These are phyloP conservation scores for Lipomyces japonicus DNA, from an alignment of 805 yeast species.

Conservation along the genomic window DNA sequence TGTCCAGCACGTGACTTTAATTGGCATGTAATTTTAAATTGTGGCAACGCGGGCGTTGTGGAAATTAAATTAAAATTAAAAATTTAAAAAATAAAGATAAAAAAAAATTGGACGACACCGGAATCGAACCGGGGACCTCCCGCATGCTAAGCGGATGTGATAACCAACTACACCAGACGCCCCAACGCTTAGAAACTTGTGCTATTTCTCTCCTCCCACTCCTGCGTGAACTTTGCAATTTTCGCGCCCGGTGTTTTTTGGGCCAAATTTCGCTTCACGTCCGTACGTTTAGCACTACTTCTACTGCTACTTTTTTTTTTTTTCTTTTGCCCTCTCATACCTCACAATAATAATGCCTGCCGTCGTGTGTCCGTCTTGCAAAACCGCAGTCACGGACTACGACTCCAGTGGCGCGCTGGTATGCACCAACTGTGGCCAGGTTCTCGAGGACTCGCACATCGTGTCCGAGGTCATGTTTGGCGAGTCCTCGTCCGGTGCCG, in stretches of 20 bases:
- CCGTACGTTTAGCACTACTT: too few species aligned
- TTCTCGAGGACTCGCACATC: slow-evolving; percentile 86
- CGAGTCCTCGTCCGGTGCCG: slow-evolving; percentile 89
- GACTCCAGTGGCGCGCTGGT: slow-evolving; percentile 52
- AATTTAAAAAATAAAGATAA: not conserved
- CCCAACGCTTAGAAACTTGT: too few species aligned
- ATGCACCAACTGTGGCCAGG: slow-evolving; percentile 81
- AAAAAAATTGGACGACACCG: slow-evolving; percentile 30
- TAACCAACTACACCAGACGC: slow-evolving; percentile 34
- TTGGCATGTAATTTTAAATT: too few species aligned
- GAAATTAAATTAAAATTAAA: too few species aligned
- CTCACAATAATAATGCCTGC: slow-evolving; percentile 8
- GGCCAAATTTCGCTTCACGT: too few species aligned
- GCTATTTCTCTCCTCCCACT: too few species aligned
- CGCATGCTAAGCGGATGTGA: slow-evolving; percentile 33
- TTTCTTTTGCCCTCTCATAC: not conserved
- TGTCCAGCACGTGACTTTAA: too few species aligned
- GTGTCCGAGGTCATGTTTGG: slow-evolving; percentile 95
- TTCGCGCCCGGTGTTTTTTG: too few species aligned
- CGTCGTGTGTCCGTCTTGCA: slow-evolving; percentile 20
- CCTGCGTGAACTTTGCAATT: too few species aligned
- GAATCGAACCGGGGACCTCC: slow-evolving; percentile 34
- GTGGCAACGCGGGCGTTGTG: too few species aligned
- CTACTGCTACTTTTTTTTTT: too few species aligned
- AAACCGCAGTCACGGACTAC: slow-evolving; percentile 24